Evolutionary conservation across 345 rosid species (phyloP), one percentile per base, ranked within the genome.

Genomic region (Pistacia atlantica): DNA sequence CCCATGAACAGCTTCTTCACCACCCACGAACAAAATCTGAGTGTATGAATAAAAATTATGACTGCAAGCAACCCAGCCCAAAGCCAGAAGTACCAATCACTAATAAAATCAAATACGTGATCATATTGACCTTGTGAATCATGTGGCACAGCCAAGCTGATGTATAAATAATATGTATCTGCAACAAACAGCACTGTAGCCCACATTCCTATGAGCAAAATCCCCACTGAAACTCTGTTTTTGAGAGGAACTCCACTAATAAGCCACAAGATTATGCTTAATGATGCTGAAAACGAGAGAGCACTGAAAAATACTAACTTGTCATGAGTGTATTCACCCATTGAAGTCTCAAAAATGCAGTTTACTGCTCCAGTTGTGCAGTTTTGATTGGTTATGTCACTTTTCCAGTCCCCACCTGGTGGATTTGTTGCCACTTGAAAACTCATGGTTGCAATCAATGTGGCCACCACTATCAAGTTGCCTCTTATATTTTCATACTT

Each of bases 391-490:
- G 14, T 11, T 10, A 3, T 6, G 49, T 75, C 82, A 0, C 70
- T 80, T 55, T 77, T 76, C 83, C 83, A 80, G 65, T 65, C 42
- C 14, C 82, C 85, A 2, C 80, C 85, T 0, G 83, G 86, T 3
- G 84, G 86, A 2, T 73, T 46, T 17, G 80, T 48, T 5, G 79
- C 79, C 6, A 77, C 81, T 75, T 81, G 88, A 75, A 76, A 25
- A 25, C 25, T 25, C 25, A 25, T 25, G 25, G 25, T 0, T 25
- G 25, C 25, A 25, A 25, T 25, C 25, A 25, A 25, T 25, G 25
- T 25, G 25, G 25, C 25, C 25, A 25, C 25, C 25, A 25, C 25
- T 25, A 25, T 25, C 25, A 25, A 25, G 25, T 25, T 25, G 25
- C 25, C 25, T 25, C 25, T 25, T 25, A 25, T 83, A 11, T 79